A percentile compares a stretch with the other conserved stretches of the same genome.
phyloP scores from a whole-genome alignment of 2,329 filamentous ascomycete species.

The Colletotrichum agaves region DNA sequence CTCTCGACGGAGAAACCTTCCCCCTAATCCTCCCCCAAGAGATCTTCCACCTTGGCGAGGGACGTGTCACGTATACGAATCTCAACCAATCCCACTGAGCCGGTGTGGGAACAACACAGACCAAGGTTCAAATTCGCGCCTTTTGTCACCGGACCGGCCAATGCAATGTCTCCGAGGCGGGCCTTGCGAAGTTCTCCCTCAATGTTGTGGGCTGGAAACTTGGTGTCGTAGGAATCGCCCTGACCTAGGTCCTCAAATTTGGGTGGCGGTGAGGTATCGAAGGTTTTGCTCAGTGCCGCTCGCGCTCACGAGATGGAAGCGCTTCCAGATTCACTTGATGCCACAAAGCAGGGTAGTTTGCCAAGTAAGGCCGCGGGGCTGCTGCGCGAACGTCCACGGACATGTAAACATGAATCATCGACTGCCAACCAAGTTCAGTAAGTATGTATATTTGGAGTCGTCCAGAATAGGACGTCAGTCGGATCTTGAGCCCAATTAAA shows the following conservation, averaged over 20 bases:
- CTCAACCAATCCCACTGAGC: constrained; percentile 21
- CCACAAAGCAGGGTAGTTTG: not conserved
- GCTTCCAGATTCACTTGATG: not conserved
- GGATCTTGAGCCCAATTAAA: too few relatives aligned
- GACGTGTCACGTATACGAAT: not conserved
- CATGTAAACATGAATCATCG: too few relatives aligned
- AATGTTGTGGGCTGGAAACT: rapidly evolving
- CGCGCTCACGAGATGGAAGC: not conserved
- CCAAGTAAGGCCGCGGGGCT: not conserved
- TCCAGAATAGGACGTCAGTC: too few relatives aligned
- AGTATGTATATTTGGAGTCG: too few relatives aligned
- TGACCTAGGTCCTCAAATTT: not conserved
- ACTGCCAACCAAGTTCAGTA: too few relatives aligned
- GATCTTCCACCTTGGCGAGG: not conserved
- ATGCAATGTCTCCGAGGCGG: not conserved
- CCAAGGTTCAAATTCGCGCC: constrained; percentile 16
- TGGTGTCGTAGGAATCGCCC: not conserved
- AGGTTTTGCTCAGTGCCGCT: not conserved
- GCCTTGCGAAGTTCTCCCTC: not conserved
- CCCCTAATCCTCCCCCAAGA: not conserved
- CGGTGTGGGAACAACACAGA: constrained; percentile 4
- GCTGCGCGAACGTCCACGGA: not conserved
- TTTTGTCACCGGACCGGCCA: constrained; percentile 1
- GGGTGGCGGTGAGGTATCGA: not conserved
- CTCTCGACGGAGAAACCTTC: not conserved